These are phyloP conservation scores for Dryas alaskensis DNA, from an alignment of 306 rosid species.

Conservation along the genomic window DNA sequence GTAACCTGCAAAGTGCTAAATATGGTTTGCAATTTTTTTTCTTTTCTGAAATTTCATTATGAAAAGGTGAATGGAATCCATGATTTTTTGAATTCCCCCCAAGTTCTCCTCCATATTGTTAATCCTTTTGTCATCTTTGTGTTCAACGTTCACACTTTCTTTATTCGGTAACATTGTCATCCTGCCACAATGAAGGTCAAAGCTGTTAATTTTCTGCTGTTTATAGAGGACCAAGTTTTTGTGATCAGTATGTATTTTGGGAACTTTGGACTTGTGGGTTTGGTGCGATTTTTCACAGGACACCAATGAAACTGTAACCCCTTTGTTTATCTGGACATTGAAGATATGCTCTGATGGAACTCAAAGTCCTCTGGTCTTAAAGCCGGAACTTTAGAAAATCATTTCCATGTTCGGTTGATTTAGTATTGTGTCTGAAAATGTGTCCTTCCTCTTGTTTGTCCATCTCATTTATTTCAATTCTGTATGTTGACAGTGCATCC, in stretches of 20 bases:
- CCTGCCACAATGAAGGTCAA: background rate
- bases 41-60: background rate
- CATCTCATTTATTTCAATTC: background rate
- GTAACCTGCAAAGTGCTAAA: background rate
- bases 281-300: background rate
- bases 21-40: background rate
- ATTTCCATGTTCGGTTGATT: background rate
- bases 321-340: background rate
- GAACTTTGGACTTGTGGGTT: background rate
- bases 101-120: background rate
- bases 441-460: slow-evolving; percentile 1
- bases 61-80: background rate
- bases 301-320: background rate
- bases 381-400: background rate
- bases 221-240: background rate
- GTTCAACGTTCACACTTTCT: background rate
- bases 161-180: background rate
- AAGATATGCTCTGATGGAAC: background rate
- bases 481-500: background rate
- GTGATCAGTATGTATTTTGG: background rate
- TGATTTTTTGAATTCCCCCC: background rate
- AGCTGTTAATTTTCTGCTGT: background rate
- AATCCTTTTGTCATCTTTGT: background rate
- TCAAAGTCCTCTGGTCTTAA: background rate
- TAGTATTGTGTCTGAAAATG: background rate